These are phyloP conservation scores for Capronia americana DNA, from an alignment of 2,329 filamentous ascomycete genomes.

Conservation along the genomic window DNA sequence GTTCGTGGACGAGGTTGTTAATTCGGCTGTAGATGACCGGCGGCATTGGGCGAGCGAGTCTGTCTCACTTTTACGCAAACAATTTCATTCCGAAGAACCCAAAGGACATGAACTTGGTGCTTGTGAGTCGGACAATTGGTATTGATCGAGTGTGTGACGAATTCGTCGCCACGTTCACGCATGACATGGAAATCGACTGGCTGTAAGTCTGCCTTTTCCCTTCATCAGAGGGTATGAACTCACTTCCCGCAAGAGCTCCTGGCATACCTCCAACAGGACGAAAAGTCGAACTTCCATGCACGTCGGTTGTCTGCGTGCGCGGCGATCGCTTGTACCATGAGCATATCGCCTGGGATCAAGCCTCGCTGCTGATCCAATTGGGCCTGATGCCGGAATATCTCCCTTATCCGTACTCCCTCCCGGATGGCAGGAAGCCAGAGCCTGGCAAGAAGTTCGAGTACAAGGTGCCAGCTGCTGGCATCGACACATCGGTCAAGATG, in stretches of 20 bases:
- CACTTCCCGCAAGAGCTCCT: constrained; percentile 54
- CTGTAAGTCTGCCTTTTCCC: constrained; percentile 59
- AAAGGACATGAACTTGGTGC: constrained; percentile 68
- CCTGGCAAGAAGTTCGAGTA: constrained; percentile 61
- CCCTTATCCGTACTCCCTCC: constrained; percentile 64
- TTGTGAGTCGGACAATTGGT: constrained; percentile 74
- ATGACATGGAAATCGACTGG: constrained; percentile 70
- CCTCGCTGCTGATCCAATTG: constrained; percentile 65
- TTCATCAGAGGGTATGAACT: constrained; percentile 12
- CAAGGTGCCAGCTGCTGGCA: constrained; percentile 65
- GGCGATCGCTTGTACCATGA: constrained; percentile 73
- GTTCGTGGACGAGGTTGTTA: background rate
- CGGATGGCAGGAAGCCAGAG: constrained; percentile 42
- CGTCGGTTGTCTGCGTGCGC: constrained; percentile 69
- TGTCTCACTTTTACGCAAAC: constrained; percentile 72
- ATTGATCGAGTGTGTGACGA: constrained; percentile 75
- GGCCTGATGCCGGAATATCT: constrained; percentile 70
- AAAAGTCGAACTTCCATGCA: constrained; percentile 66
- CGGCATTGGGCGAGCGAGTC: constrained; percentile 67
- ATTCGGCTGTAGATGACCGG: constrained; percentile 60
- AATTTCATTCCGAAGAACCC: constrained; percentile 80
- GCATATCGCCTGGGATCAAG: constrained; percentile 75
- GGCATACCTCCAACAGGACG: constrained; percentile 65
- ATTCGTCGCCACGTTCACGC: constrained; percentile 70
- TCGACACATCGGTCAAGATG: constrained; percentile 61